Percentiles rank a stretch among this genome's conserved stretches.
Conservation (phyloP, 2,329 filamentous ascomycete species). For the Fusarium sarcochroum region DNA sequence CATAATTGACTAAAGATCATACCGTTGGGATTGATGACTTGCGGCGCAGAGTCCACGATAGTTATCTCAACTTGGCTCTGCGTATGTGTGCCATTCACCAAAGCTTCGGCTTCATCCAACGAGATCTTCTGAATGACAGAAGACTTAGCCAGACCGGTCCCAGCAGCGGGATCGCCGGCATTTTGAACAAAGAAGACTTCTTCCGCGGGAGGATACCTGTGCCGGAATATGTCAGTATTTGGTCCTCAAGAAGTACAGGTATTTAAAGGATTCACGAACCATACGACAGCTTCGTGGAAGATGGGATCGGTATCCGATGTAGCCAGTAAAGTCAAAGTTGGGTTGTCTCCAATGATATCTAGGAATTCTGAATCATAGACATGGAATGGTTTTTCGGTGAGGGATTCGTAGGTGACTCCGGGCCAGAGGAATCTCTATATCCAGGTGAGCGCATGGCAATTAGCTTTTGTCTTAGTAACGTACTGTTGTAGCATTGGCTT, state of each 20-base stretch:
- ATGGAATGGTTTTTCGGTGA: constrained; percentile 44
- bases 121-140: constrained; percentile 66
- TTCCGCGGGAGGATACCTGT: constrained; percentile 59
- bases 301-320: constrained; percentile 60
- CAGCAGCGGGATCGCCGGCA: constrained; percentile 61
- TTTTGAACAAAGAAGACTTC: constrained; percentile 70
- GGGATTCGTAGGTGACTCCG: constrained; percentile 41
- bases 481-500: constrained; percentile 42
- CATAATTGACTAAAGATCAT: accelerated
- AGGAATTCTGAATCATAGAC: constrained; percentile 65
- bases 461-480: accelerated
- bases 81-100: constrained; percentile 20
- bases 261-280: constrained; percentile 44
- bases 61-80: constrained; percentile 58
- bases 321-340: constrained; percentile 65
- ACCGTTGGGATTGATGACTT: constrained; percentile 67
- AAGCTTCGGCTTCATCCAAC: constrained; percentile 57
- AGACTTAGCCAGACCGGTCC: constrained; percentile 66
- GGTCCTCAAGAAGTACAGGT: accelerated
- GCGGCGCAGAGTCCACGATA: constrained; percentile 58
- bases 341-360: constrained; percentile 63
- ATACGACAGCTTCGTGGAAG: constrained; percentile 70
- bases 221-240: not conserved
- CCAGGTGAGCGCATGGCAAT: accelerated
- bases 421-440: constrained; percentile 40